These are phyloP conservation scores for Boletales sp. DNA, from an alignment of 768 basidiomycete species.

Conservation along the genomic window DNA sequence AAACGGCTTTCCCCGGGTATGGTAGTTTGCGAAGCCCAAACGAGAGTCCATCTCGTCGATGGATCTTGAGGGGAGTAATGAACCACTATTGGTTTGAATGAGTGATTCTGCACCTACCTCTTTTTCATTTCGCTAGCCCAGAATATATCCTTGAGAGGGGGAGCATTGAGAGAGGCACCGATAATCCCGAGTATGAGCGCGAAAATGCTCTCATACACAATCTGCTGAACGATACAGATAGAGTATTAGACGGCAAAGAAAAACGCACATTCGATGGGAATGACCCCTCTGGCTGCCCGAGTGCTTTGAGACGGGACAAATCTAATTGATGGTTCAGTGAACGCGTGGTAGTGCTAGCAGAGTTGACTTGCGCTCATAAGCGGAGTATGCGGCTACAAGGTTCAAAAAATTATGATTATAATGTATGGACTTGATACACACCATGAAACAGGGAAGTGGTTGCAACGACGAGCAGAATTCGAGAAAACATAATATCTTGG, in stretches of 20 bases:
- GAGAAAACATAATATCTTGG: conserved; percentile 40
- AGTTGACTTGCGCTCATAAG: conserved; percentile 65
- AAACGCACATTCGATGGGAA: conserved; percentile 59
- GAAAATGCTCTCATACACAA: conserved; percentile 60
- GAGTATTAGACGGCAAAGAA: background rate
- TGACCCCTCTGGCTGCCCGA: conserved; percentile 64
- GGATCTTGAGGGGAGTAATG: conserved; percentile 39
- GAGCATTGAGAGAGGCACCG: conserved; percentile 68
- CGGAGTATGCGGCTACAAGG: conserved; percentile 66
- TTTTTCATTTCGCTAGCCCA: conserved; percentile 90
- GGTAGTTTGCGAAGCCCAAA: conserved; percentile 57
- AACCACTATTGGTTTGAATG: background rate
- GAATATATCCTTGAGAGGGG: conserved; percentile 72
- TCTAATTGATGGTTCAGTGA: conserved; percentile 41
- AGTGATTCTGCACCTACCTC: conserved; percentile 45
- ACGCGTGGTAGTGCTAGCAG: conserved; percentile 17
- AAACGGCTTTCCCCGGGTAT: conserved; percentile 48
- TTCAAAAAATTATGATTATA: background rate
- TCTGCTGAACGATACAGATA: conserved; percentile 38
- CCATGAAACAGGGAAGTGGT: conserved; percentile 53
- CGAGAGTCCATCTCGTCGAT: conserved; percentile 78
- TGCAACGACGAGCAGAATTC: conserved; percentile 44
- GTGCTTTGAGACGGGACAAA: conserved; percentile 70
- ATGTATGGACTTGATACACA: conserved; percentile 22
- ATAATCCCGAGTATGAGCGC: conserved; percentile 65